A percentile compares a stretch with the other conserved stretches of the same genome.
These are phyloP conservation scores for Astraeus odoratus DNA, from an alignment of 768 basidiomycete genomes.

Conservation along the genomic window DNA sequence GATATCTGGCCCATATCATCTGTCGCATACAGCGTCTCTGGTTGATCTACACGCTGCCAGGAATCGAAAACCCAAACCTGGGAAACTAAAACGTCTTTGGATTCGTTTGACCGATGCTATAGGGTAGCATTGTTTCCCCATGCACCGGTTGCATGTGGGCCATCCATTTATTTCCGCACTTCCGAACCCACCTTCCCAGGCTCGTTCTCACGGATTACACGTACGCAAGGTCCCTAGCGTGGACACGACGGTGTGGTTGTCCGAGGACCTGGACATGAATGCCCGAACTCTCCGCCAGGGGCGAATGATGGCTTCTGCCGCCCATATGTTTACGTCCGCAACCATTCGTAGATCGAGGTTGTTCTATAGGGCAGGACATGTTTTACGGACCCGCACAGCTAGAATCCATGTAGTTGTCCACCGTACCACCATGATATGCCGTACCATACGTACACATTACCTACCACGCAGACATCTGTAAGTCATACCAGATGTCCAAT, in stretches of 20 bases:
- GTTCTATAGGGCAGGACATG: no score
- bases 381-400: no score
- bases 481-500: slow-evolving; percentile 10
- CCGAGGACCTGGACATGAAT: no score
- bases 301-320: neutral
- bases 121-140: slow-evolving; percentile 10
- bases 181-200: neutral
- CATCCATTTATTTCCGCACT: neutral
- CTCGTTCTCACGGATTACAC: neutral
- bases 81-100: slow-evolving; percentile 25
- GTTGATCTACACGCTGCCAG: slow-evolving; percentile 18
- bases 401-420: no score
- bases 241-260: no score
- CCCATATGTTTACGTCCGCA: slow-evolving; percentile 12
- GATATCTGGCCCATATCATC: slow-evolving; percentile 27
- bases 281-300: no score
- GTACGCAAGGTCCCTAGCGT: no score
- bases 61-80: slow-evolving; percentile 11
- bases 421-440: slow-evolving; percentile 3
- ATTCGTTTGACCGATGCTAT: slow-evolving; percentile 15
- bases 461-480: slow-evolving; percentile 9
- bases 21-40: slow-evolving; percentile 27
- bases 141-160: neutral
- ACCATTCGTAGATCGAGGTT: slow-evolving; percentile 15
- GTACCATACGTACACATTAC: slow-evolving; percentile 15